Percentiles rank a stretch among this genome's conserved stretches.
Conservation (phyloP, 495 filamentous ascomycete species). For the Penicillium cinerascens region DNA sequence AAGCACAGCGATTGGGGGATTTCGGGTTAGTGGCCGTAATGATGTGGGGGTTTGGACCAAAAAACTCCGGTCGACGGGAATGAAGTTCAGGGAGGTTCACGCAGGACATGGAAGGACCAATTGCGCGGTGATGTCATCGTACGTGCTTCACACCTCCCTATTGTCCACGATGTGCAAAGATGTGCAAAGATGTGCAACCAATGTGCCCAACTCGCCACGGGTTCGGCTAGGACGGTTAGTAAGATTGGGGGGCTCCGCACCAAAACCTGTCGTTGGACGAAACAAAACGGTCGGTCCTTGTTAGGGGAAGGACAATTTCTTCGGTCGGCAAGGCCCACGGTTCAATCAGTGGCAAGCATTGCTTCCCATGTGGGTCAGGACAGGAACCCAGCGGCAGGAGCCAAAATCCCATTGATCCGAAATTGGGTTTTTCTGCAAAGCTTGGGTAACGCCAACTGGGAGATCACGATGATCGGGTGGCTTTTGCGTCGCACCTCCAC, state of each 20-base stretch:
- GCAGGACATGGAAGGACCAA: background rate
- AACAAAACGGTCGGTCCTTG: background rate
- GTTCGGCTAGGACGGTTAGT: too few relatives aligned
- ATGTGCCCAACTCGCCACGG: background rate
- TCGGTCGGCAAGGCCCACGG: background rate
- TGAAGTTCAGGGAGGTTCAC: too few relatives aligned
- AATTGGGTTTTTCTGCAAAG: background rate
- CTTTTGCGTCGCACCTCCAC: constrained; percentile 5
- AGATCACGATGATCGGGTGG: constrained; percentile 7
- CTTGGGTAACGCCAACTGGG: constrained; percentile 1
- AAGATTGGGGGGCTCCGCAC: too few relatives aligned
- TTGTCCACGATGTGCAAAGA: background rate
- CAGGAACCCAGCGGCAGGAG: constrained; percentile 10
- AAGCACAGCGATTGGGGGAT: background rate
- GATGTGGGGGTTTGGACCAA: background rate
- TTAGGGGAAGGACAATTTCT: background rate
- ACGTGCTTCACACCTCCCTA: background rate
- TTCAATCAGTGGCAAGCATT: constrained; percentile 12
- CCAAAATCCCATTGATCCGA: constrained; percentile 3
- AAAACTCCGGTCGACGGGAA: too few relatives aligned
- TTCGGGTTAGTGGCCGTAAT: background rate
- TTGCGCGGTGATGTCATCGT: background rate
- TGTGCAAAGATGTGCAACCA: background rate
- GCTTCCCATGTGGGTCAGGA: constrained; percentile 14
- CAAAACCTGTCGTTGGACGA: constrained; percentile 1